Evolutionary conservation across 2,329 filamentous ascomycete species (phyloP), one percentile per base, ranked within the genome.

Genomic region (Fusarium dimerum): DNA sequence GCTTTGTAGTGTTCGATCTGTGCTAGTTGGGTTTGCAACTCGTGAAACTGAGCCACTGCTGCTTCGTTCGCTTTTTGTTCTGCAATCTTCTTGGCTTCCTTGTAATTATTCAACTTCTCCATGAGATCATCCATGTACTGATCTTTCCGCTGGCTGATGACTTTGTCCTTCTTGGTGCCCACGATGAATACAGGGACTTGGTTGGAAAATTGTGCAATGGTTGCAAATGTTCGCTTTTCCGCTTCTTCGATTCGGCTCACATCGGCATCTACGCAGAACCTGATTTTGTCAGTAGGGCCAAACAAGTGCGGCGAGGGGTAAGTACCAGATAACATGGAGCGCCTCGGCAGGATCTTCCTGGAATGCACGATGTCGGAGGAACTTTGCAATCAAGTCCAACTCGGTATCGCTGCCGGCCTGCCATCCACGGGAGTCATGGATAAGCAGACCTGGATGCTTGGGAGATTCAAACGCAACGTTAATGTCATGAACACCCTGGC

Each of bases 1-100:
- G 62, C 62, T 38, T 65, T 65, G 55, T 65, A 65, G 41, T 65
- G 62, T 6, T 65, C 62, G 1, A 65, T 65, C 43, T 65, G 62
- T 0, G 57, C 61, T 3, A 65, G 45, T 2, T 65, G 62, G 6
- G 44, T 64, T 11, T 62, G 52, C 0, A 65, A 44, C 40, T 64
- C 51, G 17, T 57, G 47, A 36, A 65, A 65, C 16, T 65, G 62
- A 2, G 53, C 51, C 2, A 64, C 59, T 1, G 62, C 62, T 43
- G 62, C 50, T 3, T 44, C 47, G 18, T 61, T 62, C 15, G 62
- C 61, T 9, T 57, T 56, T 29, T 56, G 47, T 20, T 65, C 62
- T 0, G 62, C 62, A 1, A 62, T 49, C 9, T 42, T 54, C 29
- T 60, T 65, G 6, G 62, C 62, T 41, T 65, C 62, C 30, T 55